Evolutionary conservation across 2,329 filamentous ascomycete species (phyloP).

Genomic region (Alternaria triticina): DNA sequence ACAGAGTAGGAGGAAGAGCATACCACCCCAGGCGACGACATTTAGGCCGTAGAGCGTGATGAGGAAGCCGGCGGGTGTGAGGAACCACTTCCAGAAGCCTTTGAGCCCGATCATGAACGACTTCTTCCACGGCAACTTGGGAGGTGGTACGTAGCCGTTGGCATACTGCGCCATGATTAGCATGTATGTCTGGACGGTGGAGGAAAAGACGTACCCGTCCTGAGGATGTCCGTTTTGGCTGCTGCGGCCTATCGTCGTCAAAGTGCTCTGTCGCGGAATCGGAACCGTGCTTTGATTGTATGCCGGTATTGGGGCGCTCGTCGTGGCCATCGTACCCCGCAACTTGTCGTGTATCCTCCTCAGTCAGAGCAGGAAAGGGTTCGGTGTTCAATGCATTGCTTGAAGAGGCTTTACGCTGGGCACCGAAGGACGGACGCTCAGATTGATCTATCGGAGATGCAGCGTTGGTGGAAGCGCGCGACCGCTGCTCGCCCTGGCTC

Average conservation of each 20-base stretch:
- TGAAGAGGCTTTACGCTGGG: slow-evolving; percentile 17
- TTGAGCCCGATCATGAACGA: slow-evolving; percentile 64
- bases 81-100: slow-evolving; percentile 74
- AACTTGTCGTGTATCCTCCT: slow-evolving; percentile 27
- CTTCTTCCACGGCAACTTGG: slow-evolving; percentile 61
- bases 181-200: background rate
- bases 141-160: slow-evolving; percentile 53
- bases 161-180: slow-evolving; percentile 30
- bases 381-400: slow-evolving; percentile 24
- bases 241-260: slow-evolving; percentile 14
- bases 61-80: slow-evolving; percentile 77
- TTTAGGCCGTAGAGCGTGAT: slow-evolving; percentile 82
- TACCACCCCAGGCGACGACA: slow-evolving; percentile 86
- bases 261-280: slow-evolving; percentile 24
- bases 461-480: slow-evolving; percentile 8
- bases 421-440: background rate
- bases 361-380: slow-evolving; percentile 40
- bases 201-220: slow-evolving; percentile 23
- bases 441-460: slow-evolving; percentile 14
- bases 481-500: slow-evolving; percentile 31
- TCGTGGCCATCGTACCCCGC: slow-evolving; percentile 8
- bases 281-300: slow-evolving; percentile 24
- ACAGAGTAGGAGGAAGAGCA: slow-evolving; percentile 85
- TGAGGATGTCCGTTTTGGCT: slow-evolving; percentile 17
- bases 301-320: slow-evolving; percentile 11